Conservation (phyloP, 169 alveolate species). For the Fabrea salina region DNA sequence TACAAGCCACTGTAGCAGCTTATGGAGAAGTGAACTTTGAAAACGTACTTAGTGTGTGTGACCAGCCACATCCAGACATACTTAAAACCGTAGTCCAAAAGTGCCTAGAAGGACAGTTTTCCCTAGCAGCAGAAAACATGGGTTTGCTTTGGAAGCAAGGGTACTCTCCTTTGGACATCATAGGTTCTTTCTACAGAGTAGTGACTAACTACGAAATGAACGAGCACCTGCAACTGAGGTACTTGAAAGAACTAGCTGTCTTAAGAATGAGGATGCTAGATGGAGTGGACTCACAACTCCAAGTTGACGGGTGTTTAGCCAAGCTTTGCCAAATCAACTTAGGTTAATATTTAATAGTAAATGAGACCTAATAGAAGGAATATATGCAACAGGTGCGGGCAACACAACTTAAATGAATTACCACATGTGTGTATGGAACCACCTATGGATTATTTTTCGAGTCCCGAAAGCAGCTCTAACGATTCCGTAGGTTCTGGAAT, state of each 20-base stretch:
- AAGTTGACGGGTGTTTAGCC: slow-evolving; percentile 76
- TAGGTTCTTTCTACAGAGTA: slow-evolving; percentile 69
- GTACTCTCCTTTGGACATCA: slow-evolving; percentile 88
- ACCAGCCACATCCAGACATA: slow-evolving; percentile 95
- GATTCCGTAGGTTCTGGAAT: no score
- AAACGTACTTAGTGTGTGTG: slow-evolving; percentile 96
- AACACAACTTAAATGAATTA: no score
- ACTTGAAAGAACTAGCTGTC: slow-evolving; percentile 65
- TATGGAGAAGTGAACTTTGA: slow-evolving; percentile 91
- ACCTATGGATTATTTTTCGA: no score
- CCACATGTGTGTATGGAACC: no score
- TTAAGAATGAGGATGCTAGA: slow-evolving; percentile 77
- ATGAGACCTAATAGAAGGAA: no score
- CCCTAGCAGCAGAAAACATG: slow-evolving; percentile 73
- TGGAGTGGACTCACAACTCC: slow-evolving; percentile 67
- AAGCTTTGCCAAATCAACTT: slow-evolving; percentile 36
- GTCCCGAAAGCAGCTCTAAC: no score
- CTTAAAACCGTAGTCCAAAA: slow-evolving; percentile 79
- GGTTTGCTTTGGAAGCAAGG: slow-evolving; percentile 83
- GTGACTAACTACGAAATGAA: slow-evolving; percentile 57
- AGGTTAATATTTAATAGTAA: no score
- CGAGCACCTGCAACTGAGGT: slow-evolving; percentile 63
- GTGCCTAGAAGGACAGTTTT: slow-evolving; percentile 88
- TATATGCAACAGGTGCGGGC: no score
- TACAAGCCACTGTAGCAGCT: slow-evolving; percentile 97